Evolutionary conservation across 2,329 filamentous ascomycete genomes (phyloP).

Genomic region (Colletotrichum sp.): DNA sequence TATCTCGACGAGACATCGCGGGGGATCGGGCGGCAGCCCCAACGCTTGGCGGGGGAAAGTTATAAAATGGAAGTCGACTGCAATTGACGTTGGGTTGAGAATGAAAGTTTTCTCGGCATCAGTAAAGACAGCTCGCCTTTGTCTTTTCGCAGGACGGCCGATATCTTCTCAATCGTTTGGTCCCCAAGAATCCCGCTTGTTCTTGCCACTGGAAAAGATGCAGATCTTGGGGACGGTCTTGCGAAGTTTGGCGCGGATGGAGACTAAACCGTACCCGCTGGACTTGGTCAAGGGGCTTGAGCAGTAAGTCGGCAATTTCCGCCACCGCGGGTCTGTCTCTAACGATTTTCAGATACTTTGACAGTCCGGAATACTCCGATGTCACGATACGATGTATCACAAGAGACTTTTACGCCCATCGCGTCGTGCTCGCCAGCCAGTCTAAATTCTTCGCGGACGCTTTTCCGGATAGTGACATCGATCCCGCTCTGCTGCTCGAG

Average conservation of each 20-base stretch:
- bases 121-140: fast-evolving
- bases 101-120: neutral
- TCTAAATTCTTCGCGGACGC: neutral
- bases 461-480: neutral
- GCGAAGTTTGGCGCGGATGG: neutral
- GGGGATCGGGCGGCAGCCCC: neutral
- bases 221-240: neutral
- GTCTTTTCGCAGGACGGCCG: neutral
- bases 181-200: neutral
- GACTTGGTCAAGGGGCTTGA: neutral
- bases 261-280: neutral
- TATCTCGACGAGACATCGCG: neutral
- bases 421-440: neutral
- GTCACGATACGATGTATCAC: neutral
- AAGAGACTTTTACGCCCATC: neutral
- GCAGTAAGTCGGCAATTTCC: neutral
- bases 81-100: neutral
- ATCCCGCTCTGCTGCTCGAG: neutral
- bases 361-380: neutral
- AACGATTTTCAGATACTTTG: neutral
- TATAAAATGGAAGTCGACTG: neutral
- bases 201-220: neutral
- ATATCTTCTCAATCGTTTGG: neutral
- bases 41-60: neutral
- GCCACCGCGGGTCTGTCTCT: neutral